Evolutionary conservation across 2,329 filamentous ascomycete species (phyloP), one percentile per base, ranked within the genome.

Genomic region (Didymella pinodella): DNA sequence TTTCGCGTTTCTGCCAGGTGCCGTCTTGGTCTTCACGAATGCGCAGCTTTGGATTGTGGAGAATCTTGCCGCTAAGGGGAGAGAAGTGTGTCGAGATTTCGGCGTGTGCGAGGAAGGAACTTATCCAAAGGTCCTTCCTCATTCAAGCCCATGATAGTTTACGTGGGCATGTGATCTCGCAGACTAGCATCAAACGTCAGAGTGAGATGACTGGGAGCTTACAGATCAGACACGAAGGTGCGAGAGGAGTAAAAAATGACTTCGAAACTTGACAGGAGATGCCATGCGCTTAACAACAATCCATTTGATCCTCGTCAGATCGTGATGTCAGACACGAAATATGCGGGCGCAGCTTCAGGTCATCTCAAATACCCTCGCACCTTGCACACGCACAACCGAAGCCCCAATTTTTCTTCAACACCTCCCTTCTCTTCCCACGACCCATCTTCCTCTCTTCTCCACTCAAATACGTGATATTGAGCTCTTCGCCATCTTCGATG

Each of bases 401-500:
- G 0, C 77, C 80, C 81, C 81, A 83, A 34, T 75, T 77, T 49
- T 72, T 67, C 58, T 67, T 72, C 66, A 82, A 65, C 45, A 71
- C 70, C 56, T 59, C 52, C 68, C 77, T 76, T 56, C 81, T 71
- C 64, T 77, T 74, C 3, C 56, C 67, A 6, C 76, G 61, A 43
- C 65, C 68, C 69, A 79, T 48, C 43, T 72, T 73, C 63, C 76
- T 75, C 66, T 82, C 81, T 63, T 82, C 81, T 7, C 80, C 80
- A 28, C 81, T 81, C 44, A 83, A 54, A 69, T 83, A 83, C 36
- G 76, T 81, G 59, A 83, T 83, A 55, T 78, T 81, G 62, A 82
- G 65, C 67, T 83, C 75, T 36, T 80, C 77, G 0, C 80, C 80
- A 8, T 63, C 54, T 46, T 53, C 45, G 2, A 83, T 69, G 32